Evolutionary conservation across 108 stramenopile species (phyloP).

Genomic region (Skeletonema costatum): DNA sequence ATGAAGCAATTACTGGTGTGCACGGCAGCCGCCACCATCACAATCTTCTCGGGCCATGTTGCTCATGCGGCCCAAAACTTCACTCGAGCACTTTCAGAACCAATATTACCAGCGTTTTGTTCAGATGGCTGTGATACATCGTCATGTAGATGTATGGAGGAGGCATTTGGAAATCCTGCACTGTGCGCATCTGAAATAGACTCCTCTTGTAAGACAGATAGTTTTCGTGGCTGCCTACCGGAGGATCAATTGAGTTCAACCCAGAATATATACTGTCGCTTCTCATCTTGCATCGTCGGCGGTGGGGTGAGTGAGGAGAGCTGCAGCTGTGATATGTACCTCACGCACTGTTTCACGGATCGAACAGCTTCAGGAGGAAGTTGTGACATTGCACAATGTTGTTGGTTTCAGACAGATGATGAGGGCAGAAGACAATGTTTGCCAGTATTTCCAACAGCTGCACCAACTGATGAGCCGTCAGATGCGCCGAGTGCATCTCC

Average conservation of each 20-base stretch:
- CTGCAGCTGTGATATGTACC: slow-evolving; percentile 2
- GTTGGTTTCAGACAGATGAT: not conserved
- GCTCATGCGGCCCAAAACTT: not conserved
- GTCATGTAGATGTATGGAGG: not conserved
- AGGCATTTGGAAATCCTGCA: not conserved
- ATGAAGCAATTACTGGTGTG: not conserved
- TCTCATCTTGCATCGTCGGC: not conserved
- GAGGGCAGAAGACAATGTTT: slow-evolving; percentile 1
- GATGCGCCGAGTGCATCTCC: not conserved
- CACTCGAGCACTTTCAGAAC: not conserved
- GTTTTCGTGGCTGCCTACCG: not conserved
- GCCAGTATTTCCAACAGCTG: too few relatives aligned
- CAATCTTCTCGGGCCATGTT: not conserved
- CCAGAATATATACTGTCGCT: slow-evolving; percentile 1
- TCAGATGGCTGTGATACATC: not conserved
- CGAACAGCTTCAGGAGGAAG: not conserved
- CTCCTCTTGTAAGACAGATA: not conserved
- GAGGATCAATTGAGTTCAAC: not conserved
- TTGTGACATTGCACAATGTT: not conserved
- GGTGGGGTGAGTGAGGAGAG: not conserved
- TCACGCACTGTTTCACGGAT: not conserved
- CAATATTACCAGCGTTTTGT: not conserved
- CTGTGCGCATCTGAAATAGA: slow-evolving; percentile 6
- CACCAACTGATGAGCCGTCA: not conserved
- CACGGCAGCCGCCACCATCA: not conserved